Percentiles rank a stretch among this genome's conserved stretches.
Conservation (phyloP, 140 eudicot genomes). For the Flaveria floridana region DNA sequence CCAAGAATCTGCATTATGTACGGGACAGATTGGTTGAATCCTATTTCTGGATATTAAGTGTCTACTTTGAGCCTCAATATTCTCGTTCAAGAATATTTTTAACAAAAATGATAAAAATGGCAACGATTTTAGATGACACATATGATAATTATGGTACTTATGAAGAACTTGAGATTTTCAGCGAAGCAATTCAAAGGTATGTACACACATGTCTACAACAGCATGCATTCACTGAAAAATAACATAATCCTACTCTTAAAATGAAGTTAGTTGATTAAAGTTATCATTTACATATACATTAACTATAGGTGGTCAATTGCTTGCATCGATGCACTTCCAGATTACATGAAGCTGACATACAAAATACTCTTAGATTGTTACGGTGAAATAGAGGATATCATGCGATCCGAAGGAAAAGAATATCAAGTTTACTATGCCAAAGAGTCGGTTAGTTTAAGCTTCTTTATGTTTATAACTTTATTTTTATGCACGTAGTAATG, state of each 20-base stretch:
- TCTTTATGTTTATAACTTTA: neutral
- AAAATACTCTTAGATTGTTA: constrained; percentile 1
- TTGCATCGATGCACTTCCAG: constrained; percentile 20
- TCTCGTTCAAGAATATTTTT: constrained; percentile 5
- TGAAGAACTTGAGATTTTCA: constrained; percentile 1
- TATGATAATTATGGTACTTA: constrained; percentile 6
- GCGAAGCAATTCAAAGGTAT: constrained; percentile 8
- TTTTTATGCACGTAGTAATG: neutral
- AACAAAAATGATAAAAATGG: constrained; percentile 2
- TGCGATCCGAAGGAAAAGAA: constrained; percentile 25
- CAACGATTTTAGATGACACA: constrained; percentile 9
- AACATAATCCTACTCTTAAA: neutral
- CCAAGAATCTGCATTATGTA: neutral
- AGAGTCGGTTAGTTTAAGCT: neutral
- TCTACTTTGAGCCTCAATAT: constrained; percentile 17
- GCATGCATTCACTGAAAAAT: neutral
- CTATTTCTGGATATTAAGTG: neutral
- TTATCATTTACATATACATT: neutral
- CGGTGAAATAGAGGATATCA: constrained; percentile 14
- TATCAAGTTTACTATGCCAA: constrained; percentile 11
- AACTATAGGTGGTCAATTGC: neutral
- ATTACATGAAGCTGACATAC: constrained; percentile 28
- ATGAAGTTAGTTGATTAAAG: neutral
- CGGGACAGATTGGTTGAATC: constrained; percentile 19
- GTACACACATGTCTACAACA: neutral